Conservation (phyloP, 257 asterid species). For the Jasminum sambac region DNA sequence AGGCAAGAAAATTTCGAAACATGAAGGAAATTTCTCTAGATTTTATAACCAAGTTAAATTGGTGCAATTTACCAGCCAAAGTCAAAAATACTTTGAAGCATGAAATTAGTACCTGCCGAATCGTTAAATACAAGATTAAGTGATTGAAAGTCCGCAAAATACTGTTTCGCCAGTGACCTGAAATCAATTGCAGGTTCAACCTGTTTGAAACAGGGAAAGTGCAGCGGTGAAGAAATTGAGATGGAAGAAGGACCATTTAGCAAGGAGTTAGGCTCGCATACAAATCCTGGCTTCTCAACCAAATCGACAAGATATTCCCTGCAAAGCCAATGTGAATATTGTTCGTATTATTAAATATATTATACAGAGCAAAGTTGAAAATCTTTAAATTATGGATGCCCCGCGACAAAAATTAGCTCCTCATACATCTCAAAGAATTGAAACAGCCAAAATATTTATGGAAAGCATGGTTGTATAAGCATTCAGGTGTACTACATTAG, state of each 20-base stretch:
- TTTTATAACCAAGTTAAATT: background rate
- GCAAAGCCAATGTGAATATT: conserved; percentile 36
- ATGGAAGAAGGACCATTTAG: conserved; percentile 91
- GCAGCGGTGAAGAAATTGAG: conserved; percentile 85
- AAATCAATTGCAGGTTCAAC: conserved; percentile 71
- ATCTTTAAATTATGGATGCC: conserved; percentile 14
- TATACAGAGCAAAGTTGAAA: conserved; percentile 1
- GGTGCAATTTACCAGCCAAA: background rate
- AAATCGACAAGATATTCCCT: conserved; percentile 96
- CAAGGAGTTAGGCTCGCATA: conserved; percentile 87
- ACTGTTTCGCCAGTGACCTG: conserved; percentile 85
- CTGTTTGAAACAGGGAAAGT: conserved; percentile 76
- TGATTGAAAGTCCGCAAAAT: conserved; percentile 72
- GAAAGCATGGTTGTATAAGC: conserved; percentile 2
- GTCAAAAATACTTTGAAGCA: background rate
- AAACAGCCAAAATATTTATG: conserved; percentile 10
- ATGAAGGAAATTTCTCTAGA: background rate
- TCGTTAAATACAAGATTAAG: conserved; percentile 76
- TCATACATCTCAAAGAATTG: conserved; percentile 21
- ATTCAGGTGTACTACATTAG: conserved; percentile 12
- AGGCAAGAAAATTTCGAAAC: background rate
- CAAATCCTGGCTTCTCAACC: conserved; percentile 79
- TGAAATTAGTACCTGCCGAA: conserved; percentile 56
- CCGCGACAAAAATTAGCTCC: conserved; percentile 3
- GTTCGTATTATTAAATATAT: conserved; percentile 15